Evolutionary conservation across 1,139 yeast species (phyloP), one percentile per base, ranked within the genome.

Genomic region (Scheffersomyces insectosa): DNA sequence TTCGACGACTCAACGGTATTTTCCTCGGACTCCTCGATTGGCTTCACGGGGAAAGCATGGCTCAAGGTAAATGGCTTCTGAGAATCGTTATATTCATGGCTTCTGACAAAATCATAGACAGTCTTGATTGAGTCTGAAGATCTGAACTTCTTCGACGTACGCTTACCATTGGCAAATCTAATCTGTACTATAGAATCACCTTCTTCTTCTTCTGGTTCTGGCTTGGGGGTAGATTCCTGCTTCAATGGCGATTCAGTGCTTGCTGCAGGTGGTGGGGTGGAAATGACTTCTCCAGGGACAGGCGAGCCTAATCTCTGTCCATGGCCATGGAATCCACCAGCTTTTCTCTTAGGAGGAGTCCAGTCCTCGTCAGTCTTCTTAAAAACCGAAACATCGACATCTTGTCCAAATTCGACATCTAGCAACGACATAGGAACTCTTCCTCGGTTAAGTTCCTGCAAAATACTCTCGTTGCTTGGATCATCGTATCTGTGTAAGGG

Each of bases 231-330:
- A 7, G 42, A 40, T n/a, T 45, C 50, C 41, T 14, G 52, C 49
- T 5, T 49, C 37, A 3, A 51, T 46, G 14, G 53, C 39, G 16
- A 54, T 32, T 51, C 54, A 23, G 65, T 46, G 37, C 45, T 54
- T 1, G 43, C 36, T 20, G 49, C 40, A 8, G 40, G 54, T 5
- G 63, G 51, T 8, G 54, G 47, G 12, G 66, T 56, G n/a, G 55
- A 37, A 7, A 51, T 42, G 4, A 46, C 47, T 43, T 85, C 91
- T 0, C 93, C 88, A 0, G 95, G 93, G 9, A 88, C 86, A 1
- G 95, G 95, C 1, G 93, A 83, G 1, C 99, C 99, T 44, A 93
- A 73, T 54, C 98, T 76, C 46, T 85, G 85, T n/a, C 99, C 99
- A 2, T 69, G 60, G 4, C 99, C 98, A 25, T 66, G 70, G 61